Evolutionary conservation across 148 eudicot species (phyloP).

Genomic region (Rhododendron mucronatum): DNA sequence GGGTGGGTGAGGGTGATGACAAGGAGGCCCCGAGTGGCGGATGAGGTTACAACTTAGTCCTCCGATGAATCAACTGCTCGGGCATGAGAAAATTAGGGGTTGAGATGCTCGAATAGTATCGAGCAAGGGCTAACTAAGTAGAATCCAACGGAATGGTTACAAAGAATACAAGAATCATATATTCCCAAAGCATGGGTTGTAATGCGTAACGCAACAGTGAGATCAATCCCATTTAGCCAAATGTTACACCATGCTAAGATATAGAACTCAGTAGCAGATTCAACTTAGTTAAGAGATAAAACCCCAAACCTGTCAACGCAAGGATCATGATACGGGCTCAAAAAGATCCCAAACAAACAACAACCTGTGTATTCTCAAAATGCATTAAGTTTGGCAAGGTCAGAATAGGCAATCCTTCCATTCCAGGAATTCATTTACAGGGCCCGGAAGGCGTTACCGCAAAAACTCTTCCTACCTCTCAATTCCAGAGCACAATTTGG

Average conservation of each 20-base stretch:
- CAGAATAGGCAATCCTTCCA: background rate
- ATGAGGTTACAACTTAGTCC: background rate
- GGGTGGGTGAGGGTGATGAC: background rate
- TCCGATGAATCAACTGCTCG: background rate
- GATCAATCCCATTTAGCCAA: background rate
- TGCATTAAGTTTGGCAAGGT: background rate
- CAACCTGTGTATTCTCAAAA: background rate
- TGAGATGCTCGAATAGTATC: background rate
- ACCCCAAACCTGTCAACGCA: background rate
- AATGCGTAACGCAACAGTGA: background rate
- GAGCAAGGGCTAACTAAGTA: background rate
- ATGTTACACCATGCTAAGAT: background rate
- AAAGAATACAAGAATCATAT: background rate
- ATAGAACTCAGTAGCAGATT: background rate
- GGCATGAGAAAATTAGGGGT: background rate
- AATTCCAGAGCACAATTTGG: slow-evolving; percentile 6
- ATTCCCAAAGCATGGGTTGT: background rate
- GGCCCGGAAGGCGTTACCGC: background rate
- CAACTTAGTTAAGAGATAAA: background rate
- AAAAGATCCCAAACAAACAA: background rate
- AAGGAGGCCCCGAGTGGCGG: background rate
- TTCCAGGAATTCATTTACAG: background rate
- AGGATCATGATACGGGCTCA: background rate
- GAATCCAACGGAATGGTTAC: background rate
- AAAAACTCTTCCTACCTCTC: background rate